Conservation (phyloP, 2,329 filamentous ascomycete genomes). For the Colletotrichum falcatum region DNA sequence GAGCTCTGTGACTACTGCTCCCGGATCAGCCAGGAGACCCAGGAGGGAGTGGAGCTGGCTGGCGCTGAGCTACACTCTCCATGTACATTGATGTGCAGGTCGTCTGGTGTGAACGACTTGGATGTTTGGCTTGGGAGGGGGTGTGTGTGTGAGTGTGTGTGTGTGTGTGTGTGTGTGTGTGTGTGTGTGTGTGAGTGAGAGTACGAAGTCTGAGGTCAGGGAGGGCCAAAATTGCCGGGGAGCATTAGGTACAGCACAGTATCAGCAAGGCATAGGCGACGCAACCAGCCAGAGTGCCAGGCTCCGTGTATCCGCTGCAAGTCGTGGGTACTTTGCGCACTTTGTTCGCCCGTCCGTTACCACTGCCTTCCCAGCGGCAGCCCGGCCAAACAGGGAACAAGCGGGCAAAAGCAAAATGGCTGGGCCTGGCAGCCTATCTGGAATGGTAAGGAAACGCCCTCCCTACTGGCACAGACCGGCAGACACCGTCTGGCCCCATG, state of each 20-base stretch:
- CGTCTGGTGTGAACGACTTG: constrained; percentile 40
- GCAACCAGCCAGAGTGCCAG: constrained; percentile 35
- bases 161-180: too few species aligned
- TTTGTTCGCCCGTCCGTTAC: constrained; percentile 31
- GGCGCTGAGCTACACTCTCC: constrained; percentile 32
- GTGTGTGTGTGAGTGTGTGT: too few species aligned
- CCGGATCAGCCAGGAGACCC: constrained; percentile 38
- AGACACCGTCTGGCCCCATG: constrained; percentile 23
- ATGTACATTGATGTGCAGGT: constrained; percentile 34
- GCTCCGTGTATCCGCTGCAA: constrained; percentile 36
- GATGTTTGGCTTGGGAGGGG: constrained; percentile 39
- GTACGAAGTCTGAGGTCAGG: constrained; percentile 30
- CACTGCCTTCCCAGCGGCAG: constrained; percentile 26
- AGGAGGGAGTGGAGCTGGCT: constrained; percentile 39
- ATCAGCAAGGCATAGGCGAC: constrained; percentile 35
- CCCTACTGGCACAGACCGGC: constrained; percentile 7
- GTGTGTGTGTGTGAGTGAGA: constrained; percentile 1
- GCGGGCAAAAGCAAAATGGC: constrained; percentile 41
- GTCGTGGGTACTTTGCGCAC: constrained; percentile 39
- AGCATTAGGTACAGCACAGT: constrained; percentile 41
- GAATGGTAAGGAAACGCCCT: constrained; percentile 38
- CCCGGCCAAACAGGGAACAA: constrained; percentile 37
- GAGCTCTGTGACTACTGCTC: constrained; percentile 28
- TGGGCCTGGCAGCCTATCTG: constrained; percentile 33
- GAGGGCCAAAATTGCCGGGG: constrained; percentile 33